phyloP scores from a whole-genome alignment of 164 flowering plant species.

The Pachysandra terminalis region DNA sequence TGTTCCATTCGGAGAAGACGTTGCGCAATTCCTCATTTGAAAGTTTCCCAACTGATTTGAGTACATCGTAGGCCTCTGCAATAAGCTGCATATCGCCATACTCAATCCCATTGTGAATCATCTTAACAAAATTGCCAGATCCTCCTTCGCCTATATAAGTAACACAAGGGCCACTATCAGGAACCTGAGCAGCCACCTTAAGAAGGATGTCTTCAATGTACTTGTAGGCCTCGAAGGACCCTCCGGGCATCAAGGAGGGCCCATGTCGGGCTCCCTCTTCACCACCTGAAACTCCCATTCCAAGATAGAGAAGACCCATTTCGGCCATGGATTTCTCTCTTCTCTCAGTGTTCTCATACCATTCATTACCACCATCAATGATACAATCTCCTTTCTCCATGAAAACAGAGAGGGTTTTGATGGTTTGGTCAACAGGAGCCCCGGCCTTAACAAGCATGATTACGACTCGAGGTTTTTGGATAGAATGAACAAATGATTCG shows the following conservation, averaged over 20 bases:
- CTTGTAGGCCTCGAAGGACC: conserved; percentile 61
- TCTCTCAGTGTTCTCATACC: conserved; percentile 81
- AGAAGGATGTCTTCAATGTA: conserved; percentile 61
- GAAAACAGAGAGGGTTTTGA: conserved; percentile 53
- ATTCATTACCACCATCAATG: conserved; percentile 75
- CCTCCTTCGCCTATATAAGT: conserved; percentile 76
- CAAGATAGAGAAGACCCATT: conserved; percentile 58
- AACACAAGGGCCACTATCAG: conserved; percentile 75
- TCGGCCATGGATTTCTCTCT: conserved; percentile 53
- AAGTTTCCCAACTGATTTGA: conserved; percentile 61
- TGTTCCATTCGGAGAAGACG: conserved; percentile 71
- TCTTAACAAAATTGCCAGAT: conserved; percentile 75
- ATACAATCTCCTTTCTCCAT: conserved; percentile 70
- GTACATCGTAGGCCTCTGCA: conserved; percentile 68
- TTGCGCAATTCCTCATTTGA: conserved; percentile 49
- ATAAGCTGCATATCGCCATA: conserved; percentile 81
- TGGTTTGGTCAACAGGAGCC: conserved; percentile 73
- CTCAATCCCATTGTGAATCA: conserved; percentile 81
- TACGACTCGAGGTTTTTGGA: conserved; percentile 60
- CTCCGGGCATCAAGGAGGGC: conserved; percentile 84
- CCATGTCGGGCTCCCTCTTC: conserved; percentile 82
- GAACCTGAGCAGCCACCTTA: conserved; percentile 74
- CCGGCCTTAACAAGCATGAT: conserved; percentile 84
- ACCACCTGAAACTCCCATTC: conserved; percentile 88
- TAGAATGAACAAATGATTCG: conserved; percentile 52